Percentiles rank a stretch among this genome's conserved stretches.
These are phyloP conservation scores for Coelastrella sp. DNA, from an alignment of 139 green algal species.

Conservation along the genomic window DNA sequence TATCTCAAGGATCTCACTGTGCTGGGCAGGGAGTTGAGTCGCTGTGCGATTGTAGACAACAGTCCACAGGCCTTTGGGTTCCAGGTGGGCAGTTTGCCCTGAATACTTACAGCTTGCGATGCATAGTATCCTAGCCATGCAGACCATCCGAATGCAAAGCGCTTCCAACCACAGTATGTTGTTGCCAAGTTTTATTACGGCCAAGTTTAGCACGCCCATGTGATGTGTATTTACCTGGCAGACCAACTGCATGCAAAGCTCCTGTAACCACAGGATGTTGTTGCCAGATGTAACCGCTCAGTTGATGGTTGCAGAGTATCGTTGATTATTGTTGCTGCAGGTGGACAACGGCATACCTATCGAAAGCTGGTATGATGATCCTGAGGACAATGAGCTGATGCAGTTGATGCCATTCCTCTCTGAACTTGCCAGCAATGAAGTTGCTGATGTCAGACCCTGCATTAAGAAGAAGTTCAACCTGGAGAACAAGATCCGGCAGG, in stretches of 20 bases:
- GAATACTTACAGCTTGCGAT: no score
- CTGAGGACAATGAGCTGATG: conserved; percentile 83
- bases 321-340: conserved; percentile 73
- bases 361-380: conserved; percentile 94
- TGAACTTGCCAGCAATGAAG: conserved; percentile 55
- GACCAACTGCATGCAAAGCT: no score
- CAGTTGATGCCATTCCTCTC: conserved; percentile 94
- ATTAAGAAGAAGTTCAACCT: conserved; percentile 57
- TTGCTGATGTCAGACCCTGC: conserved; percentile 79
- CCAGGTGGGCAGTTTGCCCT: conserved; percentile 59
- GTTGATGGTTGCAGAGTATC: background rate
- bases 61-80: conserved; percentile 88
- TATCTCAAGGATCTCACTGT: conserved; percentile 91
- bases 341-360: conserved; percentile 97
- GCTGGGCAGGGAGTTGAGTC: conserved; percentile 89
- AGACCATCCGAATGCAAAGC: no score
- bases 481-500: background rate
- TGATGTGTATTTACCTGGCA: no score
- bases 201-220: no score
- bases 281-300: no score
- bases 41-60: conserved; percentile 96
- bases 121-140: no score
- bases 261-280: no score
- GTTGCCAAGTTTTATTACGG: no score
- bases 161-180: no score